Evolutionary conservation across 176 grass and related monocot species (phyloP).

Genomic region (Carex cristatella): DNA sequence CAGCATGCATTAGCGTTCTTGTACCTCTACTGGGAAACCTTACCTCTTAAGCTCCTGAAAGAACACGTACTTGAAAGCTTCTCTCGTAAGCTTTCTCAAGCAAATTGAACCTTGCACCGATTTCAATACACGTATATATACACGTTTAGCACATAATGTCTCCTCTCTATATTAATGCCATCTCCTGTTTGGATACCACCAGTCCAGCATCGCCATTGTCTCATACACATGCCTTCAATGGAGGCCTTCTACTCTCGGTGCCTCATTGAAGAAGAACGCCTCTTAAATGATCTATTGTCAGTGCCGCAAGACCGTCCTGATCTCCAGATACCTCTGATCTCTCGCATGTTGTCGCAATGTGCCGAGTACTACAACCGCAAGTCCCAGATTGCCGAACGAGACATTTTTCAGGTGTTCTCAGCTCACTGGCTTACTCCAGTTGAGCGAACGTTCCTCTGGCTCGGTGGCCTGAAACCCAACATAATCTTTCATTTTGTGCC

Average conservation of each 20-base stretch:
- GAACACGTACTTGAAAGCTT: neutral
- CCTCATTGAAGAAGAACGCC: neutral
- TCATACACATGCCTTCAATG: neutral
- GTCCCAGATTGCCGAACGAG: conserved; percentile 21
- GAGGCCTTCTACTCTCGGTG: conserved; percentile 9
- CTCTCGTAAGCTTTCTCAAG: neutral
- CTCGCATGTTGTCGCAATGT: neutral
- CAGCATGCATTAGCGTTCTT: no score
- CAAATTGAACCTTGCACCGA: neutral
- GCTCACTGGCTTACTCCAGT: conserved; percentile 15
- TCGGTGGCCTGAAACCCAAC: neutral
- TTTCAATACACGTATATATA: neutral
- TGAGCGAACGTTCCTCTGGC: neutral
- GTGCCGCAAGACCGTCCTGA: conserved; percentile 17
- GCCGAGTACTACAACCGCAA: neutral
- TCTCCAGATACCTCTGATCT: conserved; percentile 21
- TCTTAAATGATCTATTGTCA: conserved; percentile 1
- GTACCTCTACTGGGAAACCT: neutral
- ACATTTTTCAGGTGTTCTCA: conserved; percentile 30
- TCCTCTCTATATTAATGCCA: neutral
- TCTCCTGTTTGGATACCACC: neutral
- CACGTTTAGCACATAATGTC: neutral
- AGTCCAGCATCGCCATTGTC: neutral
- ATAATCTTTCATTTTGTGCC: conserved; percentile 8
- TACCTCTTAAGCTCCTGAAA: neutral